Base-by-base conservation (phyloP, 2,329 filamentous ascomycete species). In the Rhynchosporium agropyri region DNA sequence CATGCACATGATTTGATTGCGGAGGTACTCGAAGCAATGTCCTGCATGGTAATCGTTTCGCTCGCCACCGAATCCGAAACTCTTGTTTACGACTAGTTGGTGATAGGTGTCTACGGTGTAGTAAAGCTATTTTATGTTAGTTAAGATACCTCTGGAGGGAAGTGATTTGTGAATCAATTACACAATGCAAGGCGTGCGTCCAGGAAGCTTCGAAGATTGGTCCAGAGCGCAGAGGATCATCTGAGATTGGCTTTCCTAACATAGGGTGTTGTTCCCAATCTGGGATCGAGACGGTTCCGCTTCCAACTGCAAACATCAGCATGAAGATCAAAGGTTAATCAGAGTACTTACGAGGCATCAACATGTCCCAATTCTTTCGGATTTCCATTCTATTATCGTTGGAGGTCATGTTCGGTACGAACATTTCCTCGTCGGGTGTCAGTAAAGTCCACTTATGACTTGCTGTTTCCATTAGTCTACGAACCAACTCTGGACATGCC, bases 11-110 rank as follows among this genome's bases (percentile, higher is more conserved):
- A 75, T 73, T 53, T 71, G 70, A 60, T 72, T 73, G 4, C 74
- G 62, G 15, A 76, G 60, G 58, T 75, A 75, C 45, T 76, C 74
- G 46, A 76, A 75, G 57, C 74, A 76, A 56, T 76, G 73, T 0
- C 67, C 64, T 0, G 71, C 71, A 46, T 75, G 73, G 48, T 66
- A 67, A 42, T 71, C 70, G 38, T 72, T 70, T 29, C 71, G 65
- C 40, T 70, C 64, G 8, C 70, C 73, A 2, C 66, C 63, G 33
- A 72, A 71, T 28, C 73, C 73, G 38, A 73, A 74, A 49, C 61
- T 67, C 2, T 67, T 65, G 51, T 65, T 66, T 13, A 74, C 60
- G 15, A 73, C 66, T 1, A 75, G 66, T 60, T 74, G 73, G 55
- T 76, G 74, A 56, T 75, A 76, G 48, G 68, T 70, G 61, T 76